A percentile compares a stretch with the other conserved stretches of the same genome.
phyloP scores from a whole-genome alignment of 176 grass and related monocot species.

The Zizania latifolia region DNA sequence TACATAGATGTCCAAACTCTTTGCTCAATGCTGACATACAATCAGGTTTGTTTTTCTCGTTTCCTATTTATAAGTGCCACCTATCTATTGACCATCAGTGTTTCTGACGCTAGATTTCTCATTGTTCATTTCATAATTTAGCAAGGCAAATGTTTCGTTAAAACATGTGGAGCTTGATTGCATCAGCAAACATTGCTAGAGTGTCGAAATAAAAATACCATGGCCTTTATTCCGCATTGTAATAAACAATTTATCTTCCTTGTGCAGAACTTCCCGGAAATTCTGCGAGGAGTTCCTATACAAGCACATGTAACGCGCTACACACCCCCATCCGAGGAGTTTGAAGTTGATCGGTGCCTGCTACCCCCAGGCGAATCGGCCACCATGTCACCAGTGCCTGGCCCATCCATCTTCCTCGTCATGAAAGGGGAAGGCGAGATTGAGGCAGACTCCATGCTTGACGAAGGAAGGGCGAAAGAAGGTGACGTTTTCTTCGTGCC shows the following conservation, averaged over 20 bases:
- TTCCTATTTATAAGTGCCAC: neutral
- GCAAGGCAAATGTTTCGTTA: neutral
- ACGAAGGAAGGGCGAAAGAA: slow-evolving; percentile 31
- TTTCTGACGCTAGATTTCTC: too few species aligned
- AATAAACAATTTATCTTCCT: neutral
- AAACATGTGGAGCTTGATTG: neutral
- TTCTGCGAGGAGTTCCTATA: slow-evolving; percentile 49
- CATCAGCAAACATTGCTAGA: neutral
- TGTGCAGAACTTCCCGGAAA: slow-evolving; percentile 70
- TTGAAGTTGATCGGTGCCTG: slow-evolving; percentile 64
- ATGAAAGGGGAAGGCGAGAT: slow-evolving; percentile 52
- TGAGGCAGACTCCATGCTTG: slow-evolving; percentile 11
- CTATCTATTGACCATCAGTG: neutral
- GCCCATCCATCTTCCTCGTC: slow-evolving; percentile 79
- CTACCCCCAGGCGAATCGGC: slow-evolving; percentile 44
- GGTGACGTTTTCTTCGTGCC: slow-evolving; percentile 71
- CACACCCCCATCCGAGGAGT: slow-evolving; percentile 76
- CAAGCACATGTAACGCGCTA: slow-evolving; percentile 59
- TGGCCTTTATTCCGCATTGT: neutral
- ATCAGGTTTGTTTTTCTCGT: slow-evolving; percentile 46
- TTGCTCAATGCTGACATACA: slow-evolving; percentile 96
- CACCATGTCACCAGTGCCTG: slow-evolving; percentile 47
- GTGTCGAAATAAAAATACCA: neutral
- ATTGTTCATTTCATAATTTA: neutral
- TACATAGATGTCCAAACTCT: slow-evolving; percentile 82